Percentiles rank a stretch among this genome's conserved stretches.
phyloP scores from a whole-genome alignment of 495 filamentous ascomycete genomes.

The Penicillium cataractarum region DNA sequence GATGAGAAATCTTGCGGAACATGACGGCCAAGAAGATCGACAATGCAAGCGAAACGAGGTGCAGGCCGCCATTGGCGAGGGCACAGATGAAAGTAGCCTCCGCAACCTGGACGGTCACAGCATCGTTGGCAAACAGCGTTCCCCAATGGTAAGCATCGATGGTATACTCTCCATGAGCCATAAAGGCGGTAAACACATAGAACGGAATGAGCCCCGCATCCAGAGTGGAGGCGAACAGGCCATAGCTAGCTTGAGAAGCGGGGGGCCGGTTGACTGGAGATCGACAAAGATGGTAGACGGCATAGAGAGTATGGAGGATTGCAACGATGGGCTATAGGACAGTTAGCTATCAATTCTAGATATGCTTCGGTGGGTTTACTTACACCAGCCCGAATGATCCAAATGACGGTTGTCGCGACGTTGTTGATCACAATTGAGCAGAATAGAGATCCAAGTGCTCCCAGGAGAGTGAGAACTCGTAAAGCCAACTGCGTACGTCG shows the following conservation, averaged over 20 bases:
- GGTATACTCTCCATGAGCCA: constrained; percentile 51
- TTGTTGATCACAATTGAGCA: constrained; percentile 73
- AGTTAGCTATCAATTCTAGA: constrained; percentile 10
- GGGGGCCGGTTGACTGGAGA: constrained; percentile 69
- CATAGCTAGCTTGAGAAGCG: constrained; percentile 80
- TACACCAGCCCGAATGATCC: constrained; percentile 80
- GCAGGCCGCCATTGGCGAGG: constrained; percentile 63
- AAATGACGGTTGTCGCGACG: constrained; percentile 62
- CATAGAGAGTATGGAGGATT: constrained; percentile 71
- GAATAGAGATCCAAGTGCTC: constrained; percentile 68
- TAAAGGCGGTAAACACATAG: constrained; percentile 70
- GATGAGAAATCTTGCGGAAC: constrained; percentile 75
- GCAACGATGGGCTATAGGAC: constrained; percentile 67
- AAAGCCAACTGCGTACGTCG: constrained; percentile 68
- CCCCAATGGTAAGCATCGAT: constrained; percentile 59
- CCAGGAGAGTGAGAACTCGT: constrained; percentile 64
- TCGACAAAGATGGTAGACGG: constrained; percentile 72
- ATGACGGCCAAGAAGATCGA: constrained; percentile 71
- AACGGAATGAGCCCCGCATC: constrained; percentile 76
- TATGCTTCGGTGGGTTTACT: constrained; percentile 23
- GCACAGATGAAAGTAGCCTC: constrained; percentile 65
- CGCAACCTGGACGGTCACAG: constrained; percentile 57
- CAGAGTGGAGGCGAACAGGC: constrained; percentile 73
- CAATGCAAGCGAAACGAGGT: constrained; percentile 68
- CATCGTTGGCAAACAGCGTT: constrained; percentile 57